Percentiles rank a stretch among this genome's conserved stretches.
These are phyloP conservation scores for Peterozyma xylosa DNA, from an alignment of 805 yeast species.

Conservation along the genomic window DNA sequence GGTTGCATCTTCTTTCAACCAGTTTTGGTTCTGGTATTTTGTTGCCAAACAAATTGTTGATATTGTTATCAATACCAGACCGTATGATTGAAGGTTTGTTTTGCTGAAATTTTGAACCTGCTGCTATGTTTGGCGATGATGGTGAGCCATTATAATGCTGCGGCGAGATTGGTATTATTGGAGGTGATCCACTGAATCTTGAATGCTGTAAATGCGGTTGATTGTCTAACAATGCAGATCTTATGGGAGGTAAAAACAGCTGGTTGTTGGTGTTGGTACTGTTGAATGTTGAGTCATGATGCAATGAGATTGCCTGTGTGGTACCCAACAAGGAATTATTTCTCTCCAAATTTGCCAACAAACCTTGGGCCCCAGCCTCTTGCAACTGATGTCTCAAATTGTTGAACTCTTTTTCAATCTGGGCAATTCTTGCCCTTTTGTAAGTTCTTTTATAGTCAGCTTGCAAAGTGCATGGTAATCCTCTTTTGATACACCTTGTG, in stretches of 20 bases:
- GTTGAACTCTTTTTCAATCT: conserved; percentile 70
- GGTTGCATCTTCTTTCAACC: conserved; percentile 7
- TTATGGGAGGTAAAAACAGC: conserved; percentile 1
- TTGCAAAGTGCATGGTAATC: conserved; percentile 63
- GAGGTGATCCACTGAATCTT: background rate
- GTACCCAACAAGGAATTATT: conserved; percentile 1
- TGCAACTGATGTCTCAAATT: conserved; percentile 52
- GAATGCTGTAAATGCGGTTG: conserved; percentile 4
- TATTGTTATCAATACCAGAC: conserved; percentile 9
- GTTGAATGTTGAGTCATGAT: conserved; percentile 10
- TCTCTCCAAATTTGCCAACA: conserved; percentile 7
- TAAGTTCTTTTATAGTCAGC: conserved; percentile 84
- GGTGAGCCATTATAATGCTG: background rate
- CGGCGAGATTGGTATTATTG: background rate
- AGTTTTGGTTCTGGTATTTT: conserved; percentile 8
- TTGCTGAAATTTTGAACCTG: conserved; percentile 2
- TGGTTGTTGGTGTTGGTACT: conserved; percentile 3
- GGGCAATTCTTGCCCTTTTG: conserved; percentile 79
- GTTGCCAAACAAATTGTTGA: conserved; percentile 10
- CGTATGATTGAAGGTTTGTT: conserved; percentile 13
- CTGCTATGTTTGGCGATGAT: background rate
- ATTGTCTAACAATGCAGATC: conserved; percentile 8
- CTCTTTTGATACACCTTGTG: conserved; percentile 68
- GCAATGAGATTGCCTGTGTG: conserved; percentile 3
- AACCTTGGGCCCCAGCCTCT: conserved; percentile 12